phyloP scores from a whole-genome alignment of 1,139 yeast species.

The Debaryomycetaceae sp. region DNA sequence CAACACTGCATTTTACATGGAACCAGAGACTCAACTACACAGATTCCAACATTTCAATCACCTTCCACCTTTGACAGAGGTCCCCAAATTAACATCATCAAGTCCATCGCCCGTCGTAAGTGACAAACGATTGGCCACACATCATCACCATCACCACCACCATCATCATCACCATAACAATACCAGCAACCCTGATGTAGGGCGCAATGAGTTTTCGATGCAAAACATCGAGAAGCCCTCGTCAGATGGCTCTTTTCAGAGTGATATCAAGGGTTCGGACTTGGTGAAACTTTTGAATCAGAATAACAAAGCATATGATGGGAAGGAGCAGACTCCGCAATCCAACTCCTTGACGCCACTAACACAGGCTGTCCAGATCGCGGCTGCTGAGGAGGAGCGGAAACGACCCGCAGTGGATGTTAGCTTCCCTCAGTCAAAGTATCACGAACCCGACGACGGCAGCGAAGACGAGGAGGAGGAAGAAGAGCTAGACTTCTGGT shows the following conservation, averaged over 20 bases:
- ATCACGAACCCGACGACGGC: slow-evolving; percentile 11
- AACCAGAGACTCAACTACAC: slow-evolving; percentile 55
- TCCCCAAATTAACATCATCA: slow-evolving; percentile 66
- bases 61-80: slow-evolving; percentile 65
- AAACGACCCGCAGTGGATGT: slow-evolving; percentile 6
- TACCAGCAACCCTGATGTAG: not conserved
- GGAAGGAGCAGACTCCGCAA: slow-evolving; percentile 7
- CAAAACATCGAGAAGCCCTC: not conserved
- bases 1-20: slow-evolving; percentile 25
- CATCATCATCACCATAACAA: slow-evolving; percentile 25
- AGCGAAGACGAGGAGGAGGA: slow-evolving; percentile 24
- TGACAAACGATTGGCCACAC: slow-evolving; percentile 5
- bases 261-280: slow-evolving; percentile 34
- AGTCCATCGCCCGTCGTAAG: slow-evolving; percentile 34
- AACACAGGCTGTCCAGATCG: slow-evolving; percentile 43
- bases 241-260: slow-evolving; percentile 1
- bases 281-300: slow-evolving; percentile 37
- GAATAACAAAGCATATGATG: slow-evolving; percentile 4
- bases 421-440: slow-evolving; percentile 5
- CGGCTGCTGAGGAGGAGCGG: slow-evolving; percentile 33
- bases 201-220: not conserved
- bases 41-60: slow-evolving; percentile 71
- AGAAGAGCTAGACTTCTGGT: slow-evolving; percentile 66
- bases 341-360: slow-evolving; percentile 35
- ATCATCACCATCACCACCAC: slow-evolving; percentile 26